Evolutionary conservation across 495 filamentous ascomycete genomes (phyloP).

Genomic region (Trichoderma gamsii): DNA sequence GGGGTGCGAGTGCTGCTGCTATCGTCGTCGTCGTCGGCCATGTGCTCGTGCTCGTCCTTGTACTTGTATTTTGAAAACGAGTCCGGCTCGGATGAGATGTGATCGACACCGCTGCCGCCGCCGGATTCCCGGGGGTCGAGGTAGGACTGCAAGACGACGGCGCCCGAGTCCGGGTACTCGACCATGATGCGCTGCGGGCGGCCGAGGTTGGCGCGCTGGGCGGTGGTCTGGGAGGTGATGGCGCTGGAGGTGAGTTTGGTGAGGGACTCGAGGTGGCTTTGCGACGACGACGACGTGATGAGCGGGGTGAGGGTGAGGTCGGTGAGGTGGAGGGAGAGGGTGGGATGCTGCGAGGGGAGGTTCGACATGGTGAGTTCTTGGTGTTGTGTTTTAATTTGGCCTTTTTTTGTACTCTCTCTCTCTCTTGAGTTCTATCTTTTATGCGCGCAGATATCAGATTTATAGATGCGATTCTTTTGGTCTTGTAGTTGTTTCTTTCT

Average conservation of each 20-base stretch:
- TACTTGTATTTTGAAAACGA: neutral
- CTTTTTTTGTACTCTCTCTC: neutral
- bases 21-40: neutral
- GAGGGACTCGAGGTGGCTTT: conserved; percentile 28
- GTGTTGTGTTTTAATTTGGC: neutral
- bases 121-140: conserved; percentile 22
- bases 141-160: conserved; percentile 33
- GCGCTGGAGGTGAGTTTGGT: conserved; percentile 32
- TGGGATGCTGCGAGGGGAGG: conserved; percentile 31
- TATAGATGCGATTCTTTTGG: no score
- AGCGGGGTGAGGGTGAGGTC: conserved; percentile 39
- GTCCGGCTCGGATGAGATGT: neutral
- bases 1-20: neutral
- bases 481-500: no score
- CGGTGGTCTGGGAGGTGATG: conserved; percentile 33
- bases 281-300: conserved; percentile 32
- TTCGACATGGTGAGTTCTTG: conserved; percentile 26
- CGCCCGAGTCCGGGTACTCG: conserved; percentile 30
- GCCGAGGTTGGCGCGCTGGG: conserved; percentile 33
- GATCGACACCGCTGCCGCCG: neutral
- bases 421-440: neutral
- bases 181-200: conserved; percentile 36
- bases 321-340: conserved; percentile 35
- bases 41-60: neutral
- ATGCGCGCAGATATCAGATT: no score